These are phyloP conservation scores for Aspergillus aculeatinus DNA, from an alignment of 2,329 filamentous ascomycete genomes.

Conservation along the genomic window DNA sequence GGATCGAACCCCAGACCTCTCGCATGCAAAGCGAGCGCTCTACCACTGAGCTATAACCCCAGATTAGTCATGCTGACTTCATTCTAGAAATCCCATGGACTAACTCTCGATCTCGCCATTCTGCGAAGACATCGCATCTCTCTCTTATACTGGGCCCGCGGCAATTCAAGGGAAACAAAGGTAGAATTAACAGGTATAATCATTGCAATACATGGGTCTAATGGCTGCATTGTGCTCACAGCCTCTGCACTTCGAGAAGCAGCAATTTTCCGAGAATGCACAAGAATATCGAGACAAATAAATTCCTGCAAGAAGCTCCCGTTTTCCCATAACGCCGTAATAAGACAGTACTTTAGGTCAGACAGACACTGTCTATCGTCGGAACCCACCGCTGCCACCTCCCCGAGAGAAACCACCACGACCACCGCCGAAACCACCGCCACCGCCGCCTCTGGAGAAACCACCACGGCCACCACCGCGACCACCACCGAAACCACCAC, in stretches of 20 bases:
- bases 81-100: too few relatives aligned
- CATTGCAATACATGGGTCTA: slow-evolving; percentile 24
- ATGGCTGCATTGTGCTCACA: slow-evolving; percentile 33
- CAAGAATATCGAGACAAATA: slow-evolving; percentile 36
- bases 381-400: slow-evolving; percentile 27
- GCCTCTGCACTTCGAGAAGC: slow-evolving; percentile 28
- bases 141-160: too few relatives aligned
- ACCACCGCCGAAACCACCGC: slow-evolving; percentile 45
- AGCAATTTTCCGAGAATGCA: slow-evolving; percentile 36
- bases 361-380: slow-evolving; percentile 29
- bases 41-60: background rate
- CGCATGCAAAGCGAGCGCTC: background rate
- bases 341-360: slow-evolving; percentile 35
- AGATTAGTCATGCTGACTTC: background rate
- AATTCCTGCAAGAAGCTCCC: slow-evolving; percentile 40
- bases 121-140: too few relatives aligned
- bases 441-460: slow-evolving; percentile 42
- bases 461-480: slow-evolving; percentile 52
- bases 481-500: slow-evolving; percentile 37
- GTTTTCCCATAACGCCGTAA: slow-evolving; percentile 46
- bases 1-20: background rate
- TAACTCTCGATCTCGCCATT: too few relatives aligned
- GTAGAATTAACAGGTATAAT: slow-evolving; percentile 6
- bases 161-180: background rate
- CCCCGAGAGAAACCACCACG: slow-evolving; percentile 40